Evolutionary conservation across 805 yeast genomes (phyloP).

Genomic region (Saccharomycopsis synnaedendra): DNA sequence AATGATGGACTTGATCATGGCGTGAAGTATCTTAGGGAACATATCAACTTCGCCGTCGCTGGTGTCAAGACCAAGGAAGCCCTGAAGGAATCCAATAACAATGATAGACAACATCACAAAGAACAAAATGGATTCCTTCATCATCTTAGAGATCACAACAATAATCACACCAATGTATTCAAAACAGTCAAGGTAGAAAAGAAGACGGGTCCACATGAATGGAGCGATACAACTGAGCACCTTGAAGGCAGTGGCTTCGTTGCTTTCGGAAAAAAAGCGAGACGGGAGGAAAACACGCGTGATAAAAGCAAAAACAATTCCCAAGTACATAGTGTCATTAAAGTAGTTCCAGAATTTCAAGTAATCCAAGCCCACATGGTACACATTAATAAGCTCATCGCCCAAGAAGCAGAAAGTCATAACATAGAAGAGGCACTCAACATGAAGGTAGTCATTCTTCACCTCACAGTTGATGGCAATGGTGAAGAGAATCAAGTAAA

Average conservation of each 20-base stretch:
- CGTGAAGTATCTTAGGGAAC: constrained; percentile 49
- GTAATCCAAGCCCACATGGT: constrained; percentile 64
- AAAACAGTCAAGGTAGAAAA: constrained; percentile 52
- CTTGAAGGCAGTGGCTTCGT: constrained; percentile 30
- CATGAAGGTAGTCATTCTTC: constrained; percentile 24
- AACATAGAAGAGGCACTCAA: constrained; percentile 47
- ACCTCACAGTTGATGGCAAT: constrained; percentile 27
- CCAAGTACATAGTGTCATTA: constrained; percentile 54
- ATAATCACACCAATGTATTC: constrained; percentile 32
- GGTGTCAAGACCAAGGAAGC: constrained; percentile 76
- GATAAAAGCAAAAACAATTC: constrained; percentile 40
- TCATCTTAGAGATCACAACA: constrained; percentile 51
- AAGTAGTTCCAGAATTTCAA: constrained; percentile 70
- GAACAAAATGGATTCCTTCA: constrained; percentile 74
- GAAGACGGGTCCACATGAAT: constrained; percentile 56
- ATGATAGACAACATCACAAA: constrained; percentile 63
- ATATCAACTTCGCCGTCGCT: constrained; percentile 78
- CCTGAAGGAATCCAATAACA: constrained; percentile 73
- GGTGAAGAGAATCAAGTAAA: constrained; percentile 54
- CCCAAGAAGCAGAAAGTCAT: constrained; percentile 55
- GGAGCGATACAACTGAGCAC: constrained; percentile 58
- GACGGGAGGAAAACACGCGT: constrained; percentile 31
- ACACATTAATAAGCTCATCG: constrained; percentile 61
- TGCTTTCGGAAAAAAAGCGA: constrained; percentile 19
- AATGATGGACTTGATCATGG: constrained; percentile 58